phyloP scores from a whole-genome alignment of 2,329 filamentous ascomycete genomes.

The Fusarium chaquense region DNA sequence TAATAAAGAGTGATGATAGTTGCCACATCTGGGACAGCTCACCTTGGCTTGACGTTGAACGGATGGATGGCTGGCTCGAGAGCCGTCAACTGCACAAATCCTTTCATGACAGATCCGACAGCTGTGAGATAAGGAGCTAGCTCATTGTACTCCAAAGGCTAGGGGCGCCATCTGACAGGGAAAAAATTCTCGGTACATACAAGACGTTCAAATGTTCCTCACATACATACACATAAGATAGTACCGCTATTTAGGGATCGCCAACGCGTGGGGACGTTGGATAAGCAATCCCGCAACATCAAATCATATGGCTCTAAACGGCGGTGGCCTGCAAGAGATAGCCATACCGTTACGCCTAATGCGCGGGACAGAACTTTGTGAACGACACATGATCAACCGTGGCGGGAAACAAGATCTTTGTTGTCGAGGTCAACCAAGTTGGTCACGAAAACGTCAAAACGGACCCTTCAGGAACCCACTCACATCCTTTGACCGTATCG shows the following conservation, averaged over 20 bases:
- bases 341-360: slow-evolving; percentile 25
- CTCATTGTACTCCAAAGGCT: background rate
- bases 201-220: background rate
- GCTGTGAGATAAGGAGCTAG: background rate
- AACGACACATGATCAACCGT: slow-evolving; percentile 37
- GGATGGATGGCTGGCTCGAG: background rate
- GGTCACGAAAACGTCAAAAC: slow-evolving; percentile 11
- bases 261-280: slow-evolving; percentile 20
- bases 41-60: background rate
- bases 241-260: slow-evolving; percentile 20
- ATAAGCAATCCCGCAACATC: slow-evolving; percentile 5
- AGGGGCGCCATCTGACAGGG: background rate
- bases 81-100: background rate
- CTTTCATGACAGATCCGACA: background rate
- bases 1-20: background rate
- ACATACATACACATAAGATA: background rate
- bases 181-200: background rate
- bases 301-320: slow-evolving; percentile 42
- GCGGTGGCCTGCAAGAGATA: slow-evolving; percentile 23
- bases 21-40: background rate
- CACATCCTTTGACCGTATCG: slow-evolving; percentile 14
- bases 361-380: slow-evolving; percentile 28
- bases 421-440: slow-evolving; percentile 9
- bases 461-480: slow-evolving; percentile 17
- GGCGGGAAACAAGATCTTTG: slow-evolving; percentile 15